Conservation (phyloP, 768 basidiomycete species). For the Macrolepiota albuminosa region DNA sequence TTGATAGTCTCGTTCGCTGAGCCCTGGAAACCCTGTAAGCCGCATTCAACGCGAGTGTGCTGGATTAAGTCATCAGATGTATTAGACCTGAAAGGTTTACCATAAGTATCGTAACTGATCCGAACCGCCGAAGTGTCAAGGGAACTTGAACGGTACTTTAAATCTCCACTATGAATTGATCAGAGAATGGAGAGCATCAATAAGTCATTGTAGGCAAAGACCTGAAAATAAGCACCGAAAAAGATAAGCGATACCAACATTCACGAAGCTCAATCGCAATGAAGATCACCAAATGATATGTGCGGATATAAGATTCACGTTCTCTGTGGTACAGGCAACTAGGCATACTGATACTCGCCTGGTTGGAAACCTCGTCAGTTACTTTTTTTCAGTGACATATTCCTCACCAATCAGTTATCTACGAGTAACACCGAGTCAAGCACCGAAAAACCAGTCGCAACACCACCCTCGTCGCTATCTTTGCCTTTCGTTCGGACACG, state of each 20-base stretch:
- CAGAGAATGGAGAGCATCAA: background rate
- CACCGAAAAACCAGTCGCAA: constrained; percentile 78
- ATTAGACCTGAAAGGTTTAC: background rate
- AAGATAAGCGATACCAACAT: background rate
- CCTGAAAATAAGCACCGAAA: background rate
- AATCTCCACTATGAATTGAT: background rate
- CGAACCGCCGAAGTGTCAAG: background rate
- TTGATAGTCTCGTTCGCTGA: background rate
- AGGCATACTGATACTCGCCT: background rate
- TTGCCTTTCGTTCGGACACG: constrained; percentile 84
- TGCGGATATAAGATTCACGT: too few relatives aligned
- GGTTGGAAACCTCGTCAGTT: background rate
- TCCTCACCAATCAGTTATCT: constrained; percentile 21
- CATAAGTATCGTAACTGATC: background rate
- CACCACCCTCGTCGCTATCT: constrained; percentile 90
- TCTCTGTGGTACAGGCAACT: background rate
- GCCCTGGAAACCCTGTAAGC: background rate
- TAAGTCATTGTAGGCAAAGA: background rate
- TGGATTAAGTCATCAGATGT: background rate
- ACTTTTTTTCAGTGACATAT: background rate
- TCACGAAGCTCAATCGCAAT: background rate
- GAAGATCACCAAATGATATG: background rate
- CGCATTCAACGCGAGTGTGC: background rate
- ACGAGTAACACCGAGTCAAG: constrained; percentile 67
- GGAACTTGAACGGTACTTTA: too few relatives aligned